Base-by-base conservation (phyloP, 805 yeast genomes). In the Cyberlindnera veronae region DNA sequence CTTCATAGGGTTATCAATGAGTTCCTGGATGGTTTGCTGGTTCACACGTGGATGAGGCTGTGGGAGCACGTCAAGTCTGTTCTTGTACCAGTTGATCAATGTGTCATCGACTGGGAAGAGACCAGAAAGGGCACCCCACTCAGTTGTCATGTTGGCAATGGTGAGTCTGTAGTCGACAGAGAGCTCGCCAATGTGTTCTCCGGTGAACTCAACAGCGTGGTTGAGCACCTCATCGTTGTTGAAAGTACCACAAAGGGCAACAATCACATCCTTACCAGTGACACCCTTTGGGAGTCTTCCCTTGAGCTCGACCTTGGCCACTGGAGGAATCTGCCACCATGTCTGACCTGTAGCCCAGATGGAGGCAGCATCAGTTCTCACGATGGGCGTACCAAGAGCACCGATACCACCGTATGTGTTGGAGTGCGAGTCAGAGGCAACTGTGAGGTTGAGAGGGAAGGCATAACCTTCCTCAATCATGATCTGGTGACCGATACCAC, bases 281-380 rank as follows among this genome's bases (percentile, higher is more conserved):
- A 87, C 89, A 14, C 96, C 96, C 36, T 73, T 66, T 11, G 95
- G 96, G 43, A 93, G 73, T 51, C 76, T 64, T 31, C 96, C 96
- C 49, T 74, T 70, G 41, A 93, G 74, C 62, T 87, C 95, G 9
- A 93, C 98, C 55, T 81, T 79, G 26, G 98, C 99, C 18, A 93
- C 98, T 1, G 99, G 98, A 3, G 99, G 99, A 40, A 93, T 87
- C 76, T 95, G 99, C 99, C 99, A 93, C 99, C 99, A 93, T 4
- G 99, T 93, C 67, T 89, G 95, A 29, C 98, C 98, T 0, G 99
- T 93, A 11, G 99, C 98, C 99, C 99, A 93, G 50, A 93, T 91
- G 9, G 97, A 79, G 4, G 99, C 99, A 17, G 98, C 99, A 65
- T 93, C 99, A 0, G 99, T 93, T 65, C 99, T 78, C 41, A 93